Evolutionary conservation across 352 stramenopile species (phyloP), one percentile per base, ranked within the genome.

Genomic region (Phytopythium sindhum): DNA sequence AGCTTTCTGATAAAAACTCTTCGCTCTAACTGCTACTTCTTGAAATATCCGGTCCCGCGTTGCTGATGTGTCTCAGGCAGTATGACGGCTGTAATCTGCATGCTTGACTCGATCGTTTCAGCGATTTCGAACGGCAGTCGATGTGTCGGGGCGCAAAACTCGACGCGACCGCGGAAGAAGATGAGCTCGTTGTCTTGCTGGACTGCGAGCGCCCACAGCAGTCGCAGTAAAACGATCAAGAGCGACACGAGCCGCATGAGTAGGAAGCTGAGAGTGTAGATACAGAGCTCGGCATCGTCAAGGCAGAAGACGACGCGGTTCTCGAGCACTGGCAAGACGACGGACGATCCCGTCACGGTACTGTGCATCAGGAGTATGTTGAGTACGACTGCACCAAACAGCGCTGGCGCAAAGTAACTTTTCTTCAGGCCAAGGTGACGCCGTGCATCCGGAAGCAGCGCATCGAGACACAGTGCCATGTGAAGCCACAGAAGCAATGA

Each of bases 191-290:
- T 37, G 7, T 61, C 55, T 1, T 6, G 24, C 21, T 35, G 26
- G 1, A 12, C 53, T 19, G 37, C n/a, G 17, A 61, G 26, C 7
- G 3, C 19, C 55, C 55, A 61, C 24, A 52, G 3, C 1, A 61
- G 14, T 7, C 55, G 55, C 15, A 52, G 19, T 0, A 37, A 23
- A 1, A 24, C 55, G 37, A 52, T 29, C n/a, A 52, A 44, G 8
- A 53, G 39, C 39, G 55, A 50, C 17, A 41, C 24, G 17, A 61
- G 26, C 23, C 55, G 35, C 55, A 61, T 52, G 55, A 52, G 12
- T 12, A 61, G 55, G 37, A 61, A 61, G 37, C 39, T 61, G 37
- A 61, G 55, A 15, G 55, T 37, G 39, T 61, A 26, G 41, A 61
- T 26, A 39, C 55, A 61, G 37, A 52, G 21, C 15, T 23, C 19